These are phyloP conservation scores for Lentinus tigrinus DNA, from an alignment of 768 basidiomycete genomes.

Conservation along the genomic window DNA sequence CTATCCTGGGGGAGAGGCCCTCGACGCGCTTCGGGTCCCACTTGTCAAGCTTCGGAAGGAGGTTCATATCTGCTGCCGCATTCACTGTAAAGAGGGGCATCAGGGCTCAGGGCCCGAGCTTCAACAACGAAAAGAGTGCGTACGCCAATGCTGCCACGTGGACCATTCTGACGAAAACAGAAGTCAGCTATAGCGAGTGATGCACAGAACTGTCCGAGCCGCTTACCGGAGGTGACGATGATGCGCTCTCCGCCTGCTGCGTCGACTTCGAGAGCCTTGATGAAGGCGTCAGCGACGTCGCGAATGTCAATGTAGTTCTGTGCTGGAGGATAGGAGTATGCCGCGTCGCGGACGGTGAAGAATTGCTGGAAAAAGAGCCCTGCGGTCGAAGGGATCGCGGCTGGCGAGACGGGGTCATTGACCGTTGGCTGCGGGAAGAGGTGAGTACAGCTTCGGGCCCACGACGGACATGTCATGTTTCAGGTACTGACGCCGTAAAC, in stretches of 20 bases:
- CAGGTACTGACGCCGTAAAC: constrained; percentile 9
- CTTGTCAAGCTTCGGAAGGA: constrained; percentile 2
- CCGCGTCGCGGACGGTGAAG: neutral
- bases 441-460: too few species aligned
- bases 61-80: constrained; percentile 2
- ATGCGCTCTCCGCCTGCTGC: constrained; percentile 40
- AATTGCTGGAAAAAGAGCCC: neutral
- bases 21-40: constrained; percentile 25
- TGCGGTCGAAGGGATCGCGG: neutral
- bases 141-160: constrained; percentile 21
- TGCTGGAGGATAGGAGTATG: neutral
- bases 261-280: constrained; percentile 26
- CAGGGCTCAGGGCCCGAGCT: neutral
- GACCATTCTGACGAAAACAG: neutral
- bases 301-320: constrained; percentile 33
- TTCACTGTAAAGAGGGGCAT: constrained; percentile 1
- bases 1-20: constrained; percentile 1
- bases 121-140: neutral
- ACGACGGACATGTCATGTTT: too few species aligned
- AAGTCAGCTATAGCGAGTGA: neutral
- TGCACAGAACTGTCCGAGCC: neutral
- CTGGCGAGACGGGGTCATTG: neutral
- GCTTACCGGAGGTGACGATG: constrained; percentile 32
- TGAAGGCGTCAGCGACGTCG: constrained; percentile 33
- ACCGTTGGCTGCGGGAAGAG: neutral